phyloP scores from a whole-genome alignment of 2,329 filamentous ascomycete species.

The Xylaria digitata region DNA sequence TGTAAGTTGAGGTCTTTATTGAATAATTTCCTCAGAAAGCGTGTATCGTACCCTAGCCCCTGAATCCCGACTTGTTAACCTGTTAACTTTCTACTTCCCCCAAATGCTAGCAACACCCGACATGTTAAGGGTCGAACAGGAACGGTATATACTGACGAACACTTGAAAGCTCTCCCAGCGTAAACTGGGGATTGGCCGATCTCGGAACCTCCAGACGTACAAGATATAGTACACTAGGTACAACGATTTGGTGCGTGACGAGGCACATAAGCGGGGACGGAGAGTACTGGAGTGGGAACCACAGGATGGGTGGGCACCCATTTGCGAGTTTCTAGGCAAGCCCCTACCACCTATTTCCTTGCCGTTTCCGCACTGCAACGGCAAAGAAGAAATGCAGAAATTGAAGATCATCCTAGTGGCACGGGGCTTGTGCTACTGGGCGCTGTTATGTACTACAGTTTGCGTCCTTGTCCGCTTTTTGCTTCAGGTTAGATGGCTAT shows the following conservation, averaged over 20 bases:
- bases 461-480: not conserved
- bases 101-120: not conserved
- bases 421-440: constrained; percentile 6
- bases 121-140: not conserved
- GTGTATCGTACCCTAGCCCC: not conserved
- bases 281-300: constrained; percentile 49
- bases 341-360: constrained; percentile 44
- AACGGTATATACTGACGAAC: not conserved
- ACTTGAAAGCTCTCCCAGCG: not conserved
- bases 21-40: not conserved
- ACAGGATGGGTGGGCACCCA: constrained; percentile 56
- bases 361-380: constrained; percentile 52
- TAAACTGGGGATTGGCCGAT: not conserved
- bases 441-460: not conserved
- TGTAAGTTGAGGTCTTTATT: constrained; percentile 3
- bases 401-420: constrained; percentile 19
- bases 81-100: not conserved
- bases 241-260: constrained; percentile 45
- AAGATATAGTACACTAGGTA: constrained; percentile 15
- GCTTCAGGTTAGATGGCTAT: not conserved
- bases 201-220: not conserved
- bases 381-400: constrained; percentile 40
- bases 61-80: not conserved
- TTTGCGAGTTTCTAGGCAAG: constrained; percentile 56
- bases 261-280: constrained; percentile 49